phyloP scores from a whole-genome alignment of 495 filamentous ascomycete genomes.

The Cairneyella variabilis region DNA sequence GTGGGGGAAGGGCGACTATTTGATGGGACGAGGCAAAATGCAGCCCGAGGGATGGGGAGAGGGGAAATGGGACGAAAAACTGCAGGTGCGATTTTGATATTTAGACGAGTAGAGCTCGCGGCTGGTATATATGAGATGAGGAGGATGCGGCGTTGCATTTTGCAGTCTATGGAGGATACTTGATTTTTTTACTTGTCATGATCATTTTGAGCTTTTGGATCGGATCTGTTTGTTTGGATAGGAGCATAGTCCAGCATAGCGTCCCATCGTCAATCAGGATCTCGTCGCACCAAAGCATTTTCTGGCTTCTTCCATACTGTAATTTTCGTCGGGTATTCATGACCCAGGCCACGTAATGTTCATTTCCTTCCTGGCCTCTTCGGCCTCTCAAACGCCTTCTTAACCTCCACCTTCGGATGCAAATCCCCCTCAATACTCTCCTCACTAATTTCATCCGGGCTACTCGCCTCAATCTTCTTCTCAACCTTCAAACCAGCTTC shows the following conservation, averaged over 20 bases:
- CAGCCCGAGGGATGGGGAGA: too few species aligned
- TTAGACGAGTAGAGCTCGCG: constrained; percentile 2
- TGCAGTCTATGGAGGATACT: too few species aligned
- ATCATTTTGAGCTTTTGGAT: background rate
- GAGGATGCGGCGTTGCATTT: too few species aligned
- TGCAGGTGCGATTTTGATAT: background rate
- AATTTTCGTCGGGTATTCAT: background rate
- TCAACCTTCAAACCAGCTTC: constrained; percentile 68
- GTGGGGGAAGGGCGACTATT: too few species aligned
- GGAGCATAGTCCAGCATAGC: constrained; percentile 13
- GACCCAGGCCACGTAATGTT: background rate
- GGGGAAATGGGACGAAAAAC: too few species aligned
- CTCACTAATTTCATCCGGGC: constrained; percentile 75
- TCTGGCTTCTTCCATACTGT: too few species aligned
- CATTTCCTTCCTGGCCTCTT: constrained; percentile 67
- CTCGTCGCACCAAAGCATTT: too few species aligned
- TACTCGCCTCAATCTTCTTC: constrained; percentile 64
- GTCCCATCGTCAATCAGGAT: background rate
- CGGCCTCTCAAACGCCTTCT: constrained; percentile 78
- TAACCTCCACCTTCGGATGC: constrained; percentile 63
- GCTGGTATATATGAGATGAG: background rate
- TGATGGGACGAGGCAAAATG: too few species aligned
- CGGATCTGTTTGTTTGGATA: background rate
- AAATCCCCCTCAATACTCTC: constrained; percentile 70
- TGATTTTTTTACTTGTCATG: too few species aligned